These are phyloP conservation scores for Pyrrhoderma noxium DNA, from an alignment of 1,284 basidiomycete species.

Conservation along the genomic window DNA sequence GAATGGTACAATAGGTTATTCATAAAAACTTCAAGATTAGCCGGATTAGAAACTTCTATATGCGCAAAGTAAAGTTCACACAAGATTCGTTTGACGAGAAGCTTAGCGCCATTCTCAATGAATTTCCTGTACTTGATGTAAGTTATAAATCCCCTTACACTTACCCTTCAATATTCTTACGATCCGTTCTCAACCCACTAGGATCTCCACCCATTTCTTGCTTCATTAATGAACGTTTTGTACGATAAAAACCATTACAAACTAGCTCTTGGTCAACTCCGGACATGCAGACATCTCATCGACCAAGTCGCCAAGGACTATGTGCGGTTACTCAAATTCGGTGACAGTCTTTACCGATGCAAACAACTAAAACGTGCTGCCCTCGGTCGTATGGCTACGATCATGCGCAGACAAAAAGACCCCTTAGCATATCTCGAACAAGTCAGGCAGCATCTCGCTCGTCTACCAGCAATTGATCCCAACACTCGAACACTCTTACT, in stretches of 20 bases:
- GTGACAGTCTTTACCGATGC: conserved; percentile 92
- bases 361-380: conserved; percentile 95
- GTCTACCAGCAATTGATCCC: conserved; percentile 92
- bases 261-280: conserved; percentile 89
- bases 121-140: conserved; percentile 97
- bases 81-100: conserved; percentile 98
- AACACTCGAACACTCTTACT: conserved; percentile 94
- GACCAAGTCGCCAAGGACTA: conserved; percentile 96
- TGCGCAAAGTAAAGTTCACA: conserved; percentile 99
- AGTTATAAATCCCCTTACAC: conserved; percentile 24
- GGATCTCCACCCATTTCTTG: conserved; percentile 93
- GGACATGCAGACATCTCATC: conserved; percentile 89
- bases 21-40: conserved; percentile 99
- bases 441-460: conserved; percentile 94
- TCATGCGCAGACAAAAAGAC: conserved; percentile 96
- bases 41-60: conserved; percentile 90
- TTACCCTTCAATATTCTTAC: not conserved
- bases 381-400: conserved; percentile 93
- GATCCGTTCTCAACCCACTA: conserved; percentile 29
- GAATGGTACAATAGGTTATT: too few species aligned
- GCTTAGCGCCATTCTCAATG: conserved; percentile 85
- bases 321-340: conserved; percentile 90
- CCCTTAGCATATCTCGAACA: conserved; percentile 94
- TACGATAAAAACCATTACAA: conserved; percentile 99
- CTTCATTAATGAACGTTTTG: conserved; percentile 90